phyloP scores from a whole-genome alignment of 176 grass and related monocot species.

The Paspalum notatum region DNA sequence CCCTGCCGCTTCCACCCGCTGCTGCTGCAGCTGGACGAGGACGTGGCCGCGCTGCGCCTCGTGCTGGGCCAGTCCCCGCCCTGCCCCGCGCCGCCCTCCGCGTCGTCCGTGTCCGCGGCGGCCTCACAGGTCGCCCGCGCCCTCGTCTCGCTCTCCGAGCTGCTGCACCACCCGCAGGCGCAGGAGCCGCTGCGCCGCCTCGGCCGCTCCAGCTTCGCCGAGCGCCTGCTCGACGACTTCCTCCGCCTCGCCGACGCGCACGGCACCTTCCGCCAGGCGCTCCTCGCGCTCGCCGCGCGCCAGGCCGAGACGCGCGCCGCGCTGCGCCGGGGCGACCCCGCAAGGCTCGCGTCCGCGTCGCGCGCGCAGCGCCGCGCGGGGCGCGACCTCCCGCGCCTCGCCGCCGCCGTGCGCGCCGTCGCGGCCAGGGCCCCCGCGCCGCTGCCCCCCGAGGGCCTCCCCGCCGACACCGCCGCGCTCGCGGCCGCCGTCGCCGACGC shows the following conservation, averaged over 20 bases:
- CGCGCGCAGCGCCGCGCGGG: slow-evolving; percentile 53
- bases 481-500: slow-evolving; percentile 30
- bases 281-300: slow-evolving; percentile 35
- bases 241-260: slow-evolving; percentile 61
- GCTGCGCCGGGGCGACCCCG: slow-evolving; percentile 39
- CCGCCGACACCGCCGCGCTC: slow-evolving; percentile 32
- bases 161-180: slow-evolving; percentile 61
- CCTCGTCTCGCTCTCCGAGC: slow-evolving; percentile 49
- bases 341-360: slow-evolving; percentile 37
- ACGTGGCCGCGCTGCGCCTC: slow-evolving; percentile 64
- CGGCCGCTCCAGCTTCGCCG: slow-evolving; percentile 4
- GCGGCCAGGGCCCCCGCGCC: not conserved
- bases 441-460: not conserved
- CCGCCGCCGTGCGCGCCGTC: slow-evolving; percentile 34
- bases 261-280: slow-evolving; percentile 54
- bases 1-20: slow-evolving; percentile 87
- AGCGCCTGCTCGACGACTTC: slow-evolving; percentile 57
- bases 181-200: slow-evolving; percentile 55
- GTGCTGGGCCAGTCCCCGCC: slow-evolving; percentile 30
- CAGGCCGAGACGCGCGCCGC: slow-evolving; percentile 43
- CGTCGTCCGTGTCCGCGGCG: slow-evolving; percentile 44
- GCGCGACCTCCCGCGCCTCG: slow-evolving; percentile 38
- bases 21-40: slow-evolving; percentile 64
- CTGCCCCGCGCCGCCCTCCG: not conserved
- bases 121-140: slow-evolving; percentile 41